phyloP scores from a whole-genome alignment of 768 basidiomycete species.

The Trametes cubensis region DNA sequence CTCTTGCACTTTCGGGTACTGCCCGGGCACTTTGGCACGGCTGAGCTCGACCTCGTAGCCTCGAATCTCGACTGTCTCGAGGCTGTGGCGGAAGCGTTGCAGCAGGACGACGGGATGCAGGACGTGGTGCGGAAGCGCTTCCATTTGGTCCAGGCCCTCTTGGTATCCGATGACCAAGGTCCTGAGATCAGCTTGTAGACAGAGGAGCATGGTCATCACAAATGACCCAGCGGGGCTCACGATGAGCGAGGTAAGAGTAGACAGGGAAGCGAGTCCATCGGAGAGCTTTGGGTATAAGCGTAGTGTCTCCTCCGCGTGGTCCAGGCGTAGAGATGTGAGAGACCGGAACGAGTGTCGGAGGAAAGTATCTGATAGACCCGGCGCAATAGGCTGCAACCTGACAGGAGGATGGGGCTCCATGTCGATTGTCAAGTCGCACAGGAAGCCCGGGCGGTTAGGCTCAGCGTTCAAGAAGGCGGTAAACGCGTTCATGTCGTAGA shows the following conservation, averaged over 20 bases:
- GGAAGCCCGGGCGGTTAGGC: background rate
- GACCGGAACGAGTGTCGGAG: background rate
- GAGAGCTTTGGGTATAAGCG: background rate
- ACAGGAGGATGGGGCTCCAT: background rate
- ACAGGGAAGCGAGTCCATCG: background rate
- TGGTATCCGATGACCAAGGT: background rate
- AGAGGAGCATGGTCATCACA: background rate
- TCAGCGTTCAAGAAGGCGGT: constrained; percentile 4
- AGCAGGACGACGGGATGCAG: background rate
- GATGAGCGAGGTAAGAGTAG: background rate
- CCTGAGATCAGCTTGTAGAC: background rate
- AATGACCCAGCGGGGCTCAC: background rate
- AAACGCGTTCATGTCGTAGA: background rate
- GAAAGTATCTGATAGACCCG: background rate
- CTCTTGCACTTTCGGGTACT: constrained; percentile 1
- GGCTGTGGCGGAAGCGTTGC: background rate
- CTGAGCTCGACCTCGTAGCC: constrained; percentile 2
- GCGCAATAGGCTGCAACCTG: background rate
- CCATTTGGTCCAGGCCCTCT: background rate
- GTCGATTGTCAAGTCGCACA: background rate
- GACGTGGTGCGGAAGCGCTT: too few relatives aligned
- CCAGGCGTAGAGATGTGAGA: background rate
- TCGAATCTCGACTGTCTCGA: constrained; percentile 1
- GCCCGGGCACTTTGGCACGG: background rate
- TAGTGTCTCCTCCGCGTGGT: background rate